phyloP scores from a whole-genome alignment of 805 yeast species.

The Saccharomycodes ludwigii region DNA sequence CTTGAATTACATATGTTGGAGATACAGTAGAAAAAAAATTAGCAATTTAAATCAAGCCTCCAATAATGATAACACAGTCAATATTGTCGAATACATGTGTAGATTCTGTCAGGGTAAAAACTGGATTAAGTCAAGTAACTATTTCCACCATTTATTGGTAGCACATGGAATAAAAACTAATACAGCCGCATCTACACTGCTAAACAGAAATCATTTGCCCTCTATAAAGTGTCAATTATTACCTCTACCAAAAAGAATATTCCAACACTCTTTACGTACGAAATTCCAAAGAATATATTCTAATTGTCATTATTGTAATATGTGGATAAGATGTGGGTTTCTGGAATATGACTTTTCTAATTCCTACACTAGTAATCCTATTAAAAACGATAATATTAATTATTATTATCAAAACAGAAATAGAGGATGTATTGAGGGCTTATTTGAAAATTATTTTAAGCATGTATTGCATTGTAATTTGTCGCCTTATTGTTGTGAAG shows the following conservation, averaged over 20 bases:
- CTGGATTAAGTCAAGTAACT: slow-evolving; percentile 9
- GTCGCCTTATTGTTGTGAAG: no score
- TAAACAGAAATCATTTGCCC: slow-evolving; percentile 8
- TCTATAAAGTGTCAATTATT: slow-evolving; percentile 7
- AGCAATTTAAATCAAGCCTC: background rate
- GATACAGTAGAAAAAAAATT: slow-evolving; percentile 4
- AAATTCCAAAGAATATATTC: slow-evolving; percentile 12
- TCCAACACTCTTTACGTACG: slow-evolving; percentile 7
- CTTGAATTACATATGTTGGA: slow-evolving; percentile 5
- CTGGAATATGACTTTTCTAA: slow-evolving; percentile 11
- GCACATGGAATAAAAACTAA: slow-evolving; percentile 15
- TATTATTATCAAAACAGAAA: slow-evolving; percentile 9
- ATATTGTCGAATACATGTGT: slow-evolving; percentile 9
- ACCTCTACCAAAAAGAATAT: slow-evolving; percentile 12
- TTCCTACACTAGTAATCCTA: slow-evolving; percentile 9
- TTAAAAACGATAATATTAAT: slow-evolving; percentile 6
- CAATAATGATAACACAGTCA: background rate
- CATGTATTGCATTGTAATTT: no score
- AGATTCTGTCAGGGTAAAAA: slow-evolving; percentile 14
- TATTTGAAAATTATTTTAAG: slow-evolving; percentile 13
- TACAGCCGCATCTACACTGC: background rate
- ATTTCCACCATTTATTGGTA: slow-evolving; percentile 12
- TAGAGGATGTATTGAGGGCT: slow-evolving; percentile 9
- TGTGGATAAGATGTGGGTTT: slow-evolving; percentile 13
- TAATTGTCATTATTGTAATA: slow-evolving; percentile 10